Evolutionary conservation across 805 yeast species (phyloP), one percentile per base, ranked within the genome.

Genomic region (Martiniozyma abietophila): DNA sequence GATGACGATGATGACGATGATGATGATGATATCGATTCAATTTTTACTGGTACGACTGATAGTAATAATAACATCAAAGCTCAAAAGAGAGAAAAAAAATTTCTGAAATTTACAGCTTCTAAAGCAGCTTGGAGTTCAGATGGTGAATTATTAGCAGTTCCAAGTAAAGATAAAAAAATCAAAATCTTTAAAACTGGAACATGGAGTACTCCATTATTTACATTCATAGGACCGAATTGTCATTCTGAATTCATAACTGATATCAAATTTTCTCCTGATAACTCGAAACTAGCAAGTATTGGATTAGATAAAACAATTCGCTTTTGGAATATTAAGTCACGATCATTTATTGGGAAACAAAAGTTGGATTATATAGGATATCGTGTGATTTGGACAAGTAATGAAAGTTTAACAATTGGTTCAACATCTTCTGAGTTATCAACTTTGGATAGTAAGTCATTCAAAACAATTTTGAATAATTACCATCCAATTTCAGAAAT

Each of bases 121-220:
- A 68, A 67, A 27, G 66, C 75, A 2, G 71, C 69, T 24, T 85
- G 95, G 95, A 71, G 75, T 37, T 71, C 80, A 2, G 64, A 68
- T 34, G 94, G 94, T 12, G 71, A 71, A 34, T 53, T 62, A n/a
- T 61, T 85, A 31, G 84, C 86, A 2, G 48, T 83, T 14, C 86
- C 94, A 2, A 61, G 79, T 6, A 58, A 62, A 24, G 58, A 65
- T 15, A 59, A 63, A 29, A 57, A 64, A 3, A 63, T 79, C 31
- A 64, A 64, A 33, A 61, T 72, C 0, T 74, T 58, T 35, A 54
- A 59, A 36, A 53, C 72, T 35, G 46, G 53, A 16, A 51, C 64
- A 37, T 67, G 58, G 35, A 36, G 41, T 2, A 24, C 34, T 12
- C 33, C 45, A 5, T 18, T 23, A 5, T 49, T 44, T 32, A 36